Evolutionary conservation across 768 basidiomycete species (phyloP).

Genomic region (Exsudoporus frostii): DNA sequence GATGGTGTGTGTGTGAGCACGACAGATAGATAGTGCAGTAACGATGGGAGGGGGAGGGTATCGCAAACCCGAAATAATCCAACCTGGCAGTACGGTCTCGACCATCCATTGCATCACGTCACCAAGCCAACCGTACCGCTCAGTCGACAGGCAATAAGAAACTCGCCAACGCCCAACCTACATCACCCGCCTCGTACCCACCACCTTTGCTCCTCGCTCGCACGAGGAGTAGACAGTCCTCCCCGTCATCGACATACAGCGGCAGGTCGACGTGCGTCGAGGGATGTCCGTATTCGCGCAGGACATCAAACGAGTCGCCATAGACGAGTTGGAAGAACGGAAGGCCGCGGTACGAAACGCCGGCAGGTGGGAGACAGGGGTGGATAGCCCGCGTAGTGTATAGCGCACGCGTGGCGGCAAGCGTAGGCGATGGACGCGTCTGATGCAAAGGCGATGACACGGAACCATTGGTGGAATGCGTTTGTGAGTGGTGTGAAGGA

Average conservation of each 20-base stretch:
- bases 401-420: constrained; percentile 41
- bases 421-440: constrained; percentile 23
- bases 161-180: constrained; percentile 83
- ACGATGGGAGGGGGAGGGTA: constrained; percentile 2
- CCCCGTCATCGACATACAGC: constrained; percentile 71
- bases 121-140: constrained; percentile 5
- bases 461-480: constrained; percentile 15
- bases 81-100: neutral
- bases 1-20: neutral
- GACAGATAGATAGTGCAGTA: constrained; percentile 15
- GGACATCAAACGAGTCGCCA: constrained; percentile 61
- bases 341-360: constrained; percentile 65
- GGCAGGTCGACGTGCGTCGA: constrained; percentile 70
- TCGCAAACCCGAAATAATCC: constrained; percentile 15
- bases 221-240: constrained; percentile 75
- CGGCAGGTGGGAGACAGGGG: constrained; percentile 59
- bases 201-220: constrained; percentile 39
- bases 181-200: constrained; percentile 36
- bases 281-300: constrained; percentile 79
- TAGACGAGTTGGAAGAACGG: constrained; percentile 73
- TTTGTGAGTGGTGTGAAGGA: constrained; percentile 15
- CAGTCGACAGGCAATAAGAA: constrained; percentile 63
- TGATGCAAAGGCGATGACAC: constrained; percentile 9
- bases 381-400: constrained; percentile 71
- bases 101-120: constrained; percentile 5